Base-by-base conservation (phyloP, 306 rosid genomes). In the Prunus campanulata region DNA sequence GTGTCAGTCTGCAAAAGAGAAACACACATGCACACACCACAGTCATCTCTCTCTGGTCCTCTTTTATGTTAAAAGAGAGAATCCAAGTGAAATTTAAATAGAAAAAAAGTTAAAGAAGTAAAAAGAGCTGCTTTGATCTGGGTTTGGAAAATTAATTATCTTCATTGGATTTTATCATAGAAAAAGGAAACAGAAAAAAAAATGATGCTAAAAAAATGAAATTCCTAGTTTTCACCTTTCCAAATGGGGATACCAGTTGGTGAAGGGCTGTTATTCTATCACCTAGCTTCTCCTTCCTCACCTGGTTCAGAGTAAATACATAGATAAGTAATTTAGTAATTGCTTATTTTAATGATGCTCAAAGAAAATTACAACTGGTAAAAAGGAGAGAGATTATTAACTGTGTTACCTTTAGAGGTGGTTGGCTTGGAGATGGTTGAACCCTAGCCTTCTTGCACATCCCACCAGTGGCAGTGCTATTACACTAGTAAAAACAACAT, bases 1-100 rank as follows among this genome's bases (percentile, higher is more conserved):
- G 97, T 91, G 96, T 93, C 98, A 85, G 96, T 93, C 98, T 93
- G 98, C 97, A 90, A 88, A 93, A 90, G 93, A 71, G 75, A 79
- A 70, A 80, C 57, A 77, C 79, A 56, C 60, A 72, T 52, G 54
- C 75, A 80, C 68, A 72, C 52, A 57, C 74, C 81, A 67, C 82
- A 63, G 72, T 81, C 86, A 82, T 77, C 86, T 83, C 82, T 82
- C 56, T 68, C n/a, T 68, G 29, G 11, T 75, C 81, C 29, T 76
- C 85, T 85, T 79, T 76, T 68, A 78, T 70, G 77, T 61, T 68
- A 74, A 78, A 69, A 63, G 24, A 79, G 78, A 65, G 78, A 75
- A 74, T 47, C 75, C 74, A 54, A 50, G n/a, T 54, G 32, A 54
- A 55, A 8, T n/a, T 29, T 10, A n/a, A 66, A 14, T 27, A 29